Evolutionary conservation across 352 stramenopile species (phyloP), one percentile per base, ranked within the genome.

Genomic region (Pythium sukuiense): DNA sequence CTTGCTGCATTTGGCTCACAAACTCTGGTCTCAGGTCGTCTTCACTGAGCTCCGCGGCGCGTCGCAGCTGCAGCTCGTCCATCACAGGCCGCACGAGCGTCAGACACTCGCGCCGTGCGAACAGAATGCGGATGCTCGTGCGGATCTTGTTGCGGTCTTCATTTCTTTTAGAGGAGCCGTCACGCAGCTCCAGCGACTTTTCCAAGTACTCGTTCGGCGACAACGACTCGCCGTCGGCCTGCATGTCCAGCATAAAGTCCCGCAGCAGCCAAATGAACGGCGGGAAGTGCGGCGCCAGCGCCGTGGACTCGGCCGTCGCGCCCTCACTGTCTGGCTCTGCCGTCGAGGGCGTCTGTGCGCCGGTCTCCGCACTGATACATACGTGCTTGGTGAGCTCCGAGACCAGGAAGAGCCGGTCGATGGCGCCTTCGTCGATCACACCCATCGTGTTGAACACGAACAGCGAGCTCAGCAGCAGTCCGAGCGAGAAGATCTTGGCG

Each of bases 381-480:
- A 96, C 83, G 60, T 90, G 83, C 53, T 94, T 94, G 24, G 85
- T 93, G 48, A 94, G 72, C 64, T 96, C 84, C 9, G 85, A 93
- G 26, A 96, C 87, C 37, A 96, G 81, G 61, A 88, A 94, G 37
- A 94, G 67, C 16, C 85, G 74, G 69, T 96, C 87, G 56, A 96
- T 93, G 16, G 87, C 87, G 27, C 77, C 80, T 76, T 96, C 87
- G 59, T 96, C 87, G 66, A 96, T 94, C 61, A 96, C 87, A 32
- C 87, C 87, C 80, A 96, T 93, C 2, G 85, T 93, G 63, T 96
- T 96, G 63, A 93, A 92, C 29, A 96, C 84, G 52, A 96, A 94
- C 0, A 93, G 72, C 55, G 82, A 92, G 67, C 82, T 92, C 2
- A 95, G 73, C 32, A 95, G 72, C 50, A 95, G 48, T 14, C 84